Evolutionary conservation across 208 protist species (phyloP), one percentile per base, ranked within the genome.

Genomic region (Strigomonas galati): DNA sequence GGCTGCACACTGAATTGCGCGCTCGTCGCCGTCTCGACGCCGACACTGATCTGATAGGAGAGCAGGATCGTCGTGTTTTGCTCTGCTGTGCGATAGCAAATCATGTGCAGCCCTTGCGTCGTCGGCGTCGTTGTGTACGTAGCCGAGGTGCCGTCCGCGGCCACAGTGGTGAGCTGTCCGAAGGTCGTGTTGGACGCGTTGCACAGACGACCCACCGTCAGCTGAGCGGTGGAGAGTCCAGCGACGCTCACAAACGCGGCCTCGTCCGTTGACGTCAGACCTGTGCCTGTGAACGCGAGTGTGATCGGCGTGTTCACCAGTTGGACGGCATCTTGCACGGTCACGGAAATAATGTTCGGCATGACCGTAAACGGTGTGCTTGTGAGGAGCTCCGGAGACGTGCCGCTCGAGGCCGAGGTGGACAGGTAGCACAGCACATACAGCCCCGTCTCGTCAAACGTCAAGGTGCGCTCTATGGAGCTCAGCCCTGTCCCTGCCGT

Each of bases 381-480:
- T 19, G 85, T 84, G 65, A 89, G 75, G 21, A 83, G 78, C 35
- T 71, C 52, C 19, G 66, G 58, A 1, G 53, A 52, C 21, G 66
- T 67, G 14, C 48, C 52, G 23, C 44, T 58, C 5, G 52, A 74
- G n/a, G 61, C 61, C 0, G 35, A 58, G 43, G 76, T 65, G 1
- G 85, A 57, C 49, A 71, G 61, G 76, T 88, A 92, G 74, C 91
- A 93, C 23, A 92, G 66, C 32, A 92, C 85, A 66, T 93, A 96
- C n/a, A 55, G 19, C 10, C 76, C 76, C 0, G 85, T 60, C 27
- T 40, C 26, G 9, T 28, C 66, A 65, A 93, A 92, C 27, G 65
- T 49, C 28, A 93, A 28, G 21, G 53, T 63, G 31, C 74, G 73
- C 43, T 63, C 52, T 43, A 89, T 82, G 21, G 61, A 23, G n/a